Conservation (phyloP, 2,329 filamentous ascomycete genomes). For the Penicillium sp. region DNA sequence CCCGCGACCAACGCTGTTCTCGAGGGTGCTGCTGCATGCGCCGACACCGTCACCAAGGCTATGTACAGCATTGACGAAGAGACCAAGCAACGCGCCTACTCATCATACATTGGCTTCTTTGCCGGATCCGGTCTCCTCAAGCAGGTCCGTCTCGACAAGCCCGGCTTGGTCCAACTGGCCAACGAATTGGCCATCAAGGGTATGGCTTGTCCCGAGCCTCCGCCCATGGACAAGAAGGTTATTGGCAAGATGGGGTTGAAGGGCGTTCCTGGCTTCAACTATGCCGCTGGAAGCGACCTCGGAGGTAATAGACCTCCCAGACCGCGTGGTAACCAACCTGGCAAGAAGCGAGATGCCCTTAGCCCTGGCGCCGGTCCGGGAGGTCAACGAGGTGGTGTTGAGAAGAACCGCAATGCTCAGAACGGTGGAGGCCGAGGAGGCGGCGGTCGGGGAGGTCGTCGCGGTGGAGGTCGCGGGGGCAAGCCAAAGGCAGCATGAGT, state of each 20-base stretch:
- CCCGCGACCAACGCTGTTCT: slow-evolving; percentile 44
- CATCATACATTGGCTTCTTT: slow-evolving; percentile 41
- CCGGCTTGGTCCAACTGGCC: slow-evolving; percentile 39
- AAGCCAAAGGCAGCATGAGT: slow-evolving; percentile 4
- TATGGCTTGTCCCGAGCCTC: slow-evolving; percentile 42
- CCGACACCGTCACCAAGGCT: slow-evolving; percentile 31
- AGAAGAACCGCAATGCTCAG: slow-evolving; percentile 23
- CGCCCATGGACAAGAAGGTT: slow-evolving; percentile 40
- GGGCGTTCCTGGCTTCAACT: slow-evolving; percentile 40
- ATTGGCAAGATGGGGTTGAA: slow-evolving; percentile 46
- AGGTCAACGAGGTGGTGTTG: slow-evolving; percentile 20
- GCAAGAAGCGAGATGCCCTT: slow-evolving; percentile 27
- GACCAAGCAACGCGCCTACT: slow-evolving; percentile 40
- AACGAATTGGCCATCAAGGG: slow-evolving; percentile 41
- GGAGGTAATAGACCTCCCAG: slow-evolving; percentile 8
- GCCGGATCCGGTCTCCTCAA: slow-evolving; percentile 36
- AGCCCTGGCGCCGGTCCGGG: slow-evolving; percentile 26
- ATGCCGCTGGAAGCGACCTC: slow-evolving; percentile 23
- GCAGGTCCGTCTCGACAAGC: slow-evolving; percentile 35
- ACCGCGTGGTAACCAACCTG: slow-evolving; percentile 6
- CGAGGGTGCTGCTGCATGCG: slow-evolving; percentile 35
- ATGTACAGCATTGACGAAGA: slow-evolving; percentile 35
- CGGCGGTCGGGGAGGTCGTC: slow-evolving; percentile 18
- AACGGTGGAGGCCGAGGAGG: slow-evolving; percentile 21
- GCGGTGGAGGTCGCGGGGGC: slow-evolving; percentile 11